These are phyloP conservation scores for Trypethelium eluteriae DNA, from an alignment of 495 filamentous ascomycete genomes.

Conservation along the genomic window DNA sequence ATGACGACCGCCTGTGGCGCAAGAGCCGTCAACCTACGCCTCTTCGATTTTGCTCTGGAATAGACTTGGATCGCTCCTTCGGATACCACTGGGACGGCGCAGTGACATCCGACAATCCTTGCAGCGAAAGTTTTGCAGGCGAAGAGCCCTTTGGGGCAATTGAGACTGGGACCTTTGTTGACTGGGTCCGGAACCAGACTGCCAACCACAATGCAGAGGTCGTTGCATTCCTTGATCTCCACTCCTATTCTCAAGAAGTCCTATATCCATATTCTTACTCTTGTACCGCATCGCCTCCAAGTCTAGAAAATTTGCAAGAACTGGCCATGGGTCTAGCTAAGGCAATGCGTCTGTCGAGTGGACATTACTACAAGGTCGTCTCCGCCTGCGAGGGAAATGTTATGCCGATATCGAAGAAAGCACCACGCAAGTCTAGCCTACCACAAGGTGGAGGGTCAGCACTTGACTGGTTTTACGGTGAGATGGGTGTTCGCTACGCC, in stretches of 20 bases:
- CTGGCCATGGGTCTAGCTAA: conserved; percentile 84
- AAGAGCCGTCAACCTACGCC: conserved; percentile 86
- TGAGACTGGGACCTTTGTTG: conserved; percentile 66
- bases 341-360: conserved; percentile 68
- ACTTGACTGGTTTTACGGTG: conserved; percentile 94
- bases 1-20: conserved; percentile 85
- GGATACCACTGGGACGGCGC: conserved; percentile 75
- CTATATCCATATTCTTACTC: conserved; percentile 87
- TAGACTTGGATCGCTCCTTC: conserved; percentile 84
- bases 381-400: conserved; percentile 85
- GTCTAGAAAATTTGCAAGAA: conserved; percentile 84
- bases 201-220: conserved; percentile 61
- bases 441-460: conserved; percentile 74
- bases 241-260: conserved; percentile 93
- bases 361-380: conserved; percentile 67
- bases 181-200: conserved; percentile 82
- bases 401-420: conserved; percentile 19
- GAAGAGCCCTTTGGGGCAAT: conserved; percentile 73
- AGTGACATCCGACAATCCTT: conserved; percentile 63
- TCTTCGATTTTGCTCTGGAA: conserved; percentile 72
- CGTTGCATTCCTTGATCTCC: conserved; percentile 78
- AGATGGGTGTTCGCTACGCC: conserved; percentile 69
- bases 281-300: conserved; percentile 68
- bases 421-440: conserved; percentile 23
- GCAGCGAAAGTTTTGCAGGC: conserved; percentile 85